These are phyloP conservation scores for Leptodermis oblonga DNA, from an alignment of 257 asterid genomes.

Conservation along the genomic window DNA sequence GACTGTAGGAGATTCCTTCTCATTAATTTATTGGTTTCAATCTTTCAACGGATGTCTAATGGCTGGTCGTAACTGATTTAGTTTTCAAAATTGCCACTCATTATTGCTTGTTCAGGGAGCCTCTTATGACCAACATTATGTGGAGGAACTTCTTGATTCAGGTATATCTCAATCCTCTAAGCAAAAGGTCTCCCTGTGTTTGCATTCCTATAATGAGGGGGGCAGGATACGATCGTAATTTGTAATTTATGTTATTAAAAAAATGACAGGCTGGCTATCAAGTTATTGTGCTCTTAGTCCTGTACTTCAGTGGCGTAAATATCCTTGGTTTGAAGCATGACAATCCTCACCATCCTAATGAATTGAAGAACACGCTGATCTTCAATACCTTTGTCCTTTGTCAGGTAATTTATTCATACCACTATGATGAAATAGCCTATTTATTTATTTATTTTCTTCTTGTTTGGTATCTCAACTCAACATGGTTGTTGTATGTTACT, in stretches of 20 bases:
- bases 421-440: background rate
- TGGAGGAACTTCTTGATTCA: conserved; percentile 92
- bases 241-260: conserved; percentile 8
- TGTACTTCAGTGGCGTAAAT: conserved; percentile 67
- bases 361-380: conserved; percentile 75
- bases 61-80: too few relatives aligned
- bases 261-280: conserved; percentile 77
- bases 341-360: conserved; percentile 40
- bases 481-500: background rate
- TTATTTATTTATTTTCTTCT: too few relatives aligned
- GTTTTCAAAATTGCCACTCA: too few relatives aligned
- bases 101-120: conserved; percentile 57
- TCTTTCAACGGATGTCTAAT: too few relatives aligned
- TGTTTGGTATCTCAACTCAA: too few relatives aligned
- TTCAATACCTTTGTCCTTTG: conserved; percentile 89
- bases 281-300: conserved; percentile 73
- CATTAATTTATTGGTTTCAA: background rate
- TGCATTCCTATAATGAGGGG: background rate
- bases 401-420: conserved; percentile 46
- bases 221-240: background rate
- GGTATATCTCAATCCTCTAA: conserved; percentile 37
- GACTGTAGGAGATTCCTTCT: background rate
- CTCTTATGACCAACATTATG: conserved; percentile 91
- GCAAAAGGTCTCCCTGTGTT: background rate
- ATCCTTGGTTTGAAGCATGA: conserved; percentile 55